These are phyloP conservation scores for Tolypocladium ophioglossoides DNA, from an alignment of 2,329 filamentous ascomycete genomes.

Conservation along the genomic window DNA sequence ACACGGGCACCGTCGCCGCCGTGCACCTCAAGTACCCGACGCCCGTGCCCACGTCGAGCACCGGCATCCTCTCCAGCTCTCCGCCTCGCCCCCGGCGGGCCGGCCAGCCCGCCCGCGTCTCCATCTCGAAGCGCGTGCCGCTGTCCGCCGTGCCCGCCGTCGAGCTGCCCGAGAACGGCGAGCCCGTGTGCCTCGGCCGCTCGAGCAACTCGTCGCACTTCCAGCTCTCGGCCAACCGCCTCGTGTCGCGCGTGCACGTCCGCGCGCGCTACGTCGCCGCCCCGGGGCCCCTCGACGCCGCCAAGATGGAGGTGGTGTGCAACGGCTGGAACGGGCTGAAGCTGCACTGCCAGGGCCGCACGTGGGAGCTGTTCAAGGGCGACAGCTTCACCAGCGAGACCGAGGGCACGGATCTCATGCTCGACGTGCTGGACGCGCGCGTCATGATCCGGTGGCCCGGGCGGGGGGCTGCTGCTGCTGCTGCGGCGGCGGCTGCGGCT, in stretches of 20 bases:
- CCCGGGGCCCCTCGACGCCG: constrained; percentile 54
- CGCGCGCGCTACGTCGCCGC: constrained; percentile 74
- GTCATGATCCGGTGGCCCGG: constrained; percentile 83
- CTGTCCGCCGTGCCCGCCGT: constrained; percentile 75
- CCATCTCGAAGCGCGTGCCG: constrained; percentile 63
- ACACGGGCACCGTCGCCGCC: constrained; percentile 26
- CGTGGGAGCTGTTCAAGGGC: constrained; percentile 77
- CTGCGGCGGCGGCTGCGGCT: constrained; percentile 6
- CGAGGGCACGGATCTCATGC: constrained; percentile 79
- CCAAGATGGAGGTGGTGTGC: constrained; percentile 80
- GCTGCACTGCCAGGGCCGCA: constrained; percentile 80
- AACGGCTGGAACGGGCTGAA: constrained; percentile 93
- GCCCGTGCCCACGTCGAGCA: constrained; percentile 86
- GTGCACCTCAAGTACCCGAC: constrained; percentile 73
- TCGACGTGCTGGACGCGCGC: constrained; percentile 88
- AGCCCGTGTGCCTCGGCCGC: constrained; percentile 76
- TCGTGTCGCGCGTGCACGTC: constrained; percentile 89
- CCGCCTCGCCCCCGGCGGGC: constrained; percentile 42
- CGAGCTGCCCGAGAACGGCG: constrained; percentile 70
- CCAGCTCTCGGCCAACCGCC: constrained; percentile 82
- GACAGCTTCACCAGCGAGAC: constrained; percentile 87
- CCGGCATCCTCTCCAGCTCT: constrained; percentile 80
- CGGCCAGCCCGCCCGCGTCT: not conserved
- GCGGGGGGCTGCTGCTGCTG: constrained; percentile 24
- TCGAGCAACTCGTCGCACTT: constrained; percentile 95